These are phyloP conservation scores for Diphasiastrum complanatum DNA, from an alignment of 83 land plant genomes.

Conservation along the genomic window DNA sequence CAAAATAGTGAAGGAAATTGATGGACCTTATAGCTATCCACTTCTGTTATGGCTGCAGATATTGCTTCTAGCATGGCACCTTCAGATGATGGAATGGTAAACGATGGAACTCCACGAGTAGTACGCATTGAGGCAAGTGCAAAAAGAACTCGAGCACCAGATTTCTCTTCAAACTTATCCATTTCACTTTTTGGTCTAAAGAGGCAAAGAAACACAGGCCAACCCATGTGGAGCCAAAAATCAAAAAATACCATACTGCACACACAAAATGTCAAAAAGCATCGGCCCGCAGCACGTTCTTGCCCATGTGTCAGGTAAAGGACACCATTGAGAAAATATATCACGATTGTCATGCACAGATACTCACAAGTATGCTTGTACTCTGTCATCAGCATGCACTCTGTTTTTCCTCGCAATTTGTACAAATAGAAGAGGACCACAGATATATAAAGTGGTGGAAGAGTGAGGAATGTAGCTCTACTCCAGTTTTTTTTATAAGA, in stretches of 20 bases:
- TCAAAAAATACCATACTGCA: conserved; percentile 28
- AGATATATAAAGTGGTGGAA: conserved; percentile 24
- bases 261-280: conserved; percentile 38
- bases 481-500: no score
- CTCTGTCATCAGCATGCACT: conserved; percentile 22
- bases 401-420: conserved; percentile 9
- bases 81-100: background rate
- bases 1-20: no score
- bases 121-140: background rate
- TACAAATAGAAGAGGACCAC: conserved; percentile 7
- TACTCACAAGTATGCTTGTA: conserved; percentile 28
- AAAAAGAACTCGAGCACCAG: conserved; percentile 24
- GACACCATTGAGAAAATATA: conserved; percentile 21
- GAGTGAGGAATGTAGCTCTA: conserved; percentile 10
- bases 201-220: conserved; percentile 35
- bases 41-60: background rate
- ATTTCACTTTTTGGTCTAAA: conserved; percentile 20
- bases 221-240: conserved; percentile 33
- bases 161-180: conserved; percentile 25
- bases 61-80: conserved; percentile 2
- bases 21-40: background rate
- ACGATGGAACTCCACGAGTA: background rate
- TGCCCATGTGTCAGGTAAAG: conserved; percentile 12
- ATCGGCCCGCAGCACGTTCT: conserved; percentile 24
- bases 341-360: conserved; percentile 23